These are phyloP conservation scores for Talaromyces marneffei DNA, from an alignment of 2,329 filamentous ascomycete species.

Conservation along the genomic window DNA sequence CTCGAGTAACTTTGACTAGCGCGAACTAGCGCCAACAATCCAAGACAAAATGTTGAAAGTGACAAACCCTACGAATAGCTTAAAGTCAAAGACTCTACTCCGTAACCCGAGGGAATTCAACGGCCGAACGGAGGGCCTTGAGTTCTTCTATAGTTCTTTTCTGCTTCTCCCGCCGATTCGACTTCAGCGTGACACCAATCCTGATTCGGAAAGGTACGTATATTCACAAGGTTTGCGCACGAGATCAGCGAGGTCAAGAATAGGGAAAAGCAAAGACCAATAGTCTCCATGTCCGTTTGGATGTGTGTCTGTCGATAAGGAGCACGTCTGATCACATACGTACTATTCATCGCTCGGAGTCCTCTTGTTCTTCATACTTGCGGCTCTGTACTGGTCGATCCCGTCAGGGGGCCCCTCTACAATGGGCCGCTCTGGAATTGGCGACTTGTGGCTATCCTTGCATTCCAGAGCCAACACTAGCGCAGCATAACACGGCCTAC, in stretches of 20 bases:
- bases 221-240: not conserved
- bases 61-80: not conserved
- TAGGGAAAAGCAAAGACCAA: not conserved
- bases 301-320: not conserved
- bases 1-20: not conserved
- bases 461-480: not conserved
- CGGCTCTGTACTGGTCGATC: constrained; percentile 2
- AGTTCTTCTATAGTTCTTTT: not conserved
- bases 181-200: not conserved
- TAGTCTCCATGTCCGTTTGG: not conserved
- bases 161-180: not conserved
- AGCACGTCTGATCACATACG: not conserved
- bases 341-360: not conserved
- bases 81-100: not conserved
- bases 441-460: not conserved
- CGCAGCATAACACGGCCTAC: not conserved
- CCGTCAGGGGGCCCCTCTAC: not conserved
- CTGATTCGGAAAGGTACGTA: not conserved
- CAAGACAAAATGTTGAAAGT: not conserved
- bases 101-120: not conserved
- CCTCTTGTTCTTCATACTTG: not conserved
- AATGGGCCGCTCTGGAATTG: not conserved
- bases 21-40: not conserved
- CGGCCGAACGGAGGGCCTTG: not conserved
- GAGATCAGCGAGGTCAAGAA: not conserved